Evolutionary conservation across 306 rosid genomes (phyloP).

Genomic region (Quercus engelmannii): DNA sequence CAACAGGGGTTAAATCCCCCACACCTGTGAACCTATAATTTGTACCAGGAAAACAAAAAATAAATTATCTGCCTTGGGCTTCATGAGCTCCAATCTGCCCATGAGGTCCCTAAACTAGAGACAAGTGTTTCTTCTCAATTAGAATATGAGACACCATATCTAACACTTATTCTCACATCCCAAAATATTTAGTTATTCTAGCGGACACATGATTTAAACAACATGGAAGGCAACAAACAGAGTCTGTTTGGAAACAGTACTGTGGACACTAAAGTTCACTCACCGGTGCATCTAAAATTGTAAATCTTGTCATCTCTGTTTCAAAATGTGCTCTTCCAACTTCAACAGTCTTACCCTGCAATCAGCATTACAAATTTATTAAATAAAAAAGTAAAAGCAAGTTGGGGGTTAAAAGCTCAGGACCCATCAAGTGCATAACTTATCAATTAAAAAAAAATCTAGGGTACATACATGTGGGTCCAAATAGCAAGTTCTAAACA

Average conservation of each 20-base stretch:
- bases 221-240: background rate
- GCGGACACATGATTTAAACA: background rate
- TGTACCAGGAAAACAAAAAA: too few species aligned
- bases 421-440: too few species aligned
- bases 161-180: background rate
- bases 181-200: background rate
- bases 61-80: too few species aligned
- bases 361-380: conserved; percentile 5
- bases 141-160: too few species aligned
- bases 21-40: too few species aligned
- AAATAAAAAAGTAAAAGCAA: background rate
- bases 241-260: background rate
- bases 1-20: too few species aligned
- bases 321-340: conserved; percentile 99
- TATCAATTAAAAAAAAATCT: too few species aligned
- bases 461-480: background rate
- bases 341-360: conserved; percentile 96
- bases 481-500: background rate
- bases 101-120: too few species aligned
- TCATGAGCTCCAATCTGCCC: too few species aligned
- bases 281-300: conserved; percentile 98
- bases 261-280: conserved; percentile 32
- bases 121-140: too few species aligned
- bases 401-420: too few species aligned
- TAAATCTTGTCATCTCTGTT: conserved; percentile 81